phyloP scores from a whole-genome alignment of 257 asterid genomes.

The Dorcoceras hygrometricum region DNA sequence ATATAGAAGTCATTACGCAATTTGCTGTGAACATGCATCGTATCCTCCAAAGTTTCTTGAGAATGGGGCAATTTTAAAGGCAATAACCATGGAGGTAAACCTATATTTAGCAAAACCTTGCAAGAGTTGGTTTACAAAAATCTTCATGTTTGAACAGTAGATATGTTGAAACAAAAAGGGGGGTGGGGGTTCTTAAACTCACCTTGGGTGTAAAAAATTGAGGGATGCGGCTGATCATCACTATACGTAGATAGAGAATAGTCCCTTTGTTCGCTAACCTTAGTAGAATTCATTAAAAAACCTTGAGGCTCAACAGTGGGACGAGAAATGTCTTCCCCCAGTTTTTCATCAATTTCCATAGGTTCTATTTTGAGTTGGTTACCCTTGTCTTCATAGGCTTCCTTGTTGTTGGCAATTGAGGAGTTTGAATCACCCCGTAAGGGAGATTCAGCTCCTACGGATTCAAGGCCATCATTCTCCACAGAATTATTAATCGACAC shows the following conservation, averaged over 20 bases:
- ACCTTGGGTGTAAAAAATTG: constrained; percentile 69
- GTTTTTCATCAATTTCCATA: constrained; percentile 35
- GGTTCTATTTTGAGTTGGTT: constrained; percentile 23
- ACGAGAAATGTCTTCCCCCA: constrained; percentile 34
- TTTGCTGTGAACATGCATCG: constrained; percentile 38
- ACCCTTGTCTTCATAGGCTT: constrained; percentile 23
- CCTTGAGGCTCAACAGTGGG: constrained; percentile 33
- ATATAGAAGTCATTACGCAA: constrained; percentile 49
- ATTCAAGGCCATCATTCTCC: constrained; percentile 41
- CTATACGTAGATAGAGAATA: constrained; percentile 28
- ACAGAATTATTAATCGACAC: constrained; percentile 39
- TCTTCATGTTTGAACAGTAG: constrained; percentile 13
- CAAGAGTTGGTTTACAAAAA: constrained; percentile 21
- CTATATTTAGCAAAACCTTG: constrained; percentile 33
- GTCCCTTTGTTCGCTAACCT: constrained; percentile 37
- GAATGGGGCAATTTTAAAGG: constrained; percentile 63
- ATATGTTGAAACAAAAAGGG: constrained; percentile 11
- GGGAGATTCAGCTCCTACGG: constrained; percentile 31
- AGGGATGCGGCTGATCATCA: constrained; percentile 45
- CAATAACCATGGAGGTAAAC: constrained; percentile 76
- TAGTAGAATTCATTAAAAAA: constrained; percentile 29
- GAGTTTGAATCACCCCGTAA: constrained; percentile 43
- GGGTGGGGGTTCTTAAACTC: constrained; percentile 23
- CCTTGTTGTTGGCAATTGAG: constrained; percentile 66
- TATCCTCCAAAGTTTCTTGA: constrained; percentile 55